These are phyloP conservation scores for Fusarium gaditjirri DNA, from an alignment of 2,329 filamentous ascomycete genomes.

Conservation along the genomic window DNA sequence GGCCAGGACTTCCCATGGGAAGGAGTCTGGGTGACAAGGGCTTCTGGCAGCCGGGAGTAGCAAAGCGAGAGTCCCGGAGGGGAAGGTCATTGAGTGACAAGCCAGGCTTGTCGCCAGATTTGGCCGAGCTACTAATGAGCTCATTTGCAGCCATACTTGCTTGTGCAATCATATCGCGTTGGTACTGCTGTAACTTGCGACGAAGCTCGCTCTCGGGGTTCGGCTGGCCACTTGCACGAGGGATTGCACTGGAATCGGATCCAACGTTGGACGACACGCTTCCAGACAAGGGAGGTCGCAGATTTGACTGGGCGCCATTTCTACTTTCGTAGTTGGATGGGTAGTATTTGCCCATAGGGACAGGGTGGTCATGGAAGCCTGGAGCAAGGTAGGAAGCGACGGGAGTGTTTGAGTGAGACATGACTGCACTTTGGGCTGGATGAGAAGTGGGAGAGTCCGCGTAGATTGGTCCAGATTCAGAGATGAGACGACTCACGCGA, in stretches of 20 bases:
- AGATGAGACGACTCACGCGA: slow-evolving; percentile 52
- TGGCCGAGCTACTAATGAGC: slow-evolving; percentile 49
- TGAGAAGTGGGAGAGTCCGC: slow-evolving; percentile 44
- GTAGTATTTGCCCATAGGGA: slow-evolving; percentile 72
- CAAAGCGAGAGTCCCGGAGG: slow-evolving; percentile 53
- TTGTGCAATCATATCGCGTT: slow-evolving; percentile 70
- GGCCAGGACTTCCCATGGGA: slow-evolving; percentile 68
- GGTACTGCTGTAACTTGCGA: slow-evolving; percentile 66
- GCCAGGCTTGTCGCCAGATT: slow-evolving; percentile 40
- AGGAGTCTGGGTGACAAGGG: slow-evolving; percentile 61
- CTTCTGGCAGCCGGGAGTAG: slow-evolving; percentile 54
- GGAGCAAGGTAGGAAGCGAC: slow-evolving; percentile 63
- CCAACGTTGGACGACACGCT: slow-evolving; percentile 48
- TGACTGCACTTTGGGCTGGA: slow-evolving; percentile 36
- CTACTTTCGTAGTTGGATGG: slow-evolving; percentile 68
- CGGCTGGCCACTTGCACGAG: slow-evolving; percentile 16
- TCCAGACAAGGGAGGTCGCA: slow-evolving; percentile 41
- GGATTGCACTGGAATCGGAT: slow-evolving; percentile 51
- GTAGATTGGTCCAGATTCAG: slow-evolving; percentile 45
- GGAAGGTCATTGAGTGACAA: slow-evolving; percentile 51
- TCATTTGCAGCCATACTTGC: slow-evolving; percentile 62
- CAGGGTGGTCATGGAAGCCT: slow-evolving; percentile 57
- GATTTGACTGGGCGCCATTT: slow-evolving; percentile 40
- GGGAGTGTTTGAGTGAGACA: slow-evolving; percentile 52
- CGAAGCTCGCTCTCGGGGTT: slow-evolving; percentile 57